A percentile compares a stretch with the other conserved stretches of the same genome.
Conservation (phyloP, 768 basidiomycete genomes). For the Favolaschia claudopus region DNA sequence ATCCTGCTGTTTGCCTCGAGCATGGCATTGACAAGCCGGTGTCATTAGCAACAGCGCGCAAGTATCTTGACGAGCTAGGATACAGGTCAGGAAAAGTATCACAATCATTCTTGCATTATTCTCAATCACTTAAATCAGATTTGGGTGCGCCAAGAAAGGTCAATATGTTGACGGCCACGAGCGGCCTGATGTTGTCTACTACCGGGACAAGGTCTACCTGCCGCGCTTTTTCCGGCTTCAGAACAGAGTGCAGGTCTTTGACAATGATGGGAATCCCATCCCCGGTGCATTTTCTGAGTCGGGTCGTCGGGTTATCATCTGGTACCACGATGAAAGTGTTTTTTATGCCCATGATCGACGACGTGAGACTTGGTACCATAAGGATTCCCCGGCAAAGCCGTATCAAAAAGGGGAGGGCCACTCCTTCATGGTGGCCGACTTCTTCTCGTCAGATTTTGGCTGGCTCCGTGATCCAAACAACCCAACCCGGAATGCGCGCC, state of each 20-base stretch:
- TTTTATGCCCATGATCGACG: too few species aligned
- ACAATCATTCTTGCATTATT: too few species aligned
- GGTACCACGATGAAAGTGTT: constrained; percentile 30
- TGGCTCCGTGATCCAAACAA: background rate
- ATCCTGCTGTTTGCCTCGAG: background rate
- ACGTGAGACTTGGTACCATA: too few species aligned
- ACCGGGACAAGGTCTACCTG: constrained; percentile 30
- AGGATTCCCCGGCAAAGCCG: constrained; percentile 23
- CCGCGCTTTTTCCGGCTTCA: background rate
- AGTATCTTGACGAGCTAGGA: background rate
- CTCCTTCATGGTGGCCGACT: constrained; percentile 36
- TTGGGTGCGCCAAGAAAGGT: background rate
- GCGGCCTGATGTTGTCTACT: too few species aligned
- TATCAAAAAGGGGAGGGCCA: constrained; percentile 32
- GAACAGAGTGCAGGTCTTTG: background rate
- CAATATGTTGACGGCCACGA: constrained; percentile 32
- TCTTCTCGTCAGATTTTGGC: too few species aligned
- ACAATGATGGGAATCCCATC: constrained; percentile 5
- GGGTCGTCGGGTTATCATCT: constrained; percentile 20
- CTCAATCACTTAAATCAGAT: background rate
- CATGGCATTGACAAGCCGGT: background rate
- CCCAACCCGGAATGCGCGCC: constrained; percentile 1
- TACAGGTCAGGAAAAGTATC: background rate
- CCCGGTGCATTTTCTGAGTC: background rate
- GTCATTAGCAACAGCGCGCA: background rate